Base-by-base conservation (phyloP, 257 asterid genomes). In the Penstemon eatonii region DNA sequence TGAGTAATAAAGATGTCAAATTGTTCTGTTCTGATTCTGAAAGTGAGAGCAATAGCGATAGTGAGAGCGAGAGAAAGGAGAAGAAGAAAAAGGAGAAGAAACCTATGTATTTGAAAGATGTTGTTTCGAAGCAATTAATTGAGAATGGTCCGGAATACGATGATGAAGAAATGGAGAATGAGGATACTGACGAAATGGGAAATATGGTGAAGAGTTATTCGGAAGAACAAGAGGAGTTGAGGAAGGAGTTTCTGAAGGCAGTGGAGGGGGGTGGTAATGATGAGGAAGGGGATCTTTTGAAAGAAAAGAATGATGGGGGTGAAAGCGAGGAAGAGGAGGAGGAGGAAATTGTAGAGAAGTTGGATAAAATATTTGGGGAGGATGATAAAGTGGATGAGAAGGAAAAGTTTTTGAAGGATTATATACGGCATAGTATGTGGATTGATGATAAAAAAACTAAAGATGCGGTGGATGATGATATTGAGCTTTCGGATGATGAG, bases 51-150 rank as follows among this genome's bases (percentile, higher is more conserved):
- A 66, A 60, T 15, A 11, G 42, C 53, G 78, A 25, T 11, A 25
- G 75, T 47, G 71, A 15, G 9, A 66, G 46, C 56, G 76, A 65
- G 15, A 50, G 8, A 42, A 63, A 54, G 18, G 69, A 5, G n/a
- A 13, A 1, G 63, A 76, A 54, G 44, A 62, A 68, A 55, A 80
- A 81, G 68, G 82, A 74, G 81, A 67, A 83, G 74, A 87, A 86
- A 68, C 91, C 92, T 0, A 63, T 76, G 91, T 83, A 86, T 77
- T 85, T 93, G 85, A 90, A 86, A 80, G 96, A 90, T 80, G 90
- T 88, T 18, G 79, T 75, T 9, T 78, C 91, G 10, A 80, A 80
- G 83, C 97, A 86, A 39, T 76, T 90, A 58, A 84, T 88, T 5
- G 94, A 87, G 79, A 82, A 41, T 18, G 96, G 96, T 7, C 87